Conservation (phyloP, 768 basidiomycete species). For the Amanita jacksonii region DNA sequence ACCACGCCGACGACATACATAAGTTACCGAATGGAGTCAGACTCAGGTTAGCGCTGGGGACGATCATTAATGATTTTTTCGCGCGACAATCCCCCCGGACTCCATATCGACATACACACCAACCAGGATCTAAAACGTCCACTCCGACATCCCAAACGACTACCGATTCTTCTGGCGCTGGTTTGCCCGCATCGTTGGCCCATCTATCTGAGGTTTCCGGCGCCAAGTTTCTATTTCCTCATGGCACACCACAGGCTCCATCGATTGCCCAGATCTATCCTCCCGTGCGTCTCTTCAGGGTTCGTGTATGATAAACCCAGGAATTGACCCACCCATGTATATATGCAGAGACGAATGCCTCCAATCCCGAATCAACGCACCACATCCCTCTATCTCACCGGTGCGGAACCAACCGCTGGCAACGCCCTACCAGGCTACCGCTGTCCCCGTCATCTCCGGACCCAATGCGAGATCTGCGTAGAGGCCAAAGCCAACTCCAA, state of each 20-base stretch:
- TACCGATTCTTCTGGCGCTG: constrained; percentile 13
- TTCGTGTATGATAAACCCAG: no score
- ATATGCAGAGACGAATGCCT: background rate
- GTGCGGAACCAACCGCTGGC: constrained; percentile 51
- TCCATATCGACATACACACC: constrained; percentile 33
- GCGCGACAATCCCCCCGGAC: constrained; percentile 56
- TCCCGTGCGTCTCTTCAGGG: background rate
- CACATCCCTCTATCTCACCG: constrained; percentile 44
- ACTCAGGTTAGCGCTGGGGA: constrained; percentile 62
- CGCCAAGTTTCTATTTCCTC: constrained; percentile 12
- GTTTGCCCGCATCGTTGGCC: constrained; percentile 11
- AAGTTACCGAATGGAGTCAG: constrained; percentile 75
- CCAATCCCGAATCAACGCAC: constrained; percentile 30
- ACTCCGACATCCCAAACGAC: constrained; percentile 15
- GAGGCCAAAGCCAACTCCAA: constrained; percentile 35
- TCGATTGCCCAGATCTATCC: constrained; percentile 1
- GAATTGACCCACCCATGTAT: constrained; percentile 14
- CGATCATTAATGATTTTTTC: constrained; percentile 77
- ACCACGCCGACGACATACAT: constrained; percentile 37
- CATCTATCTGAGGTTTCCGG: constrained; percentile 11
- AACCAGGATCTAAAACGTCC: constrained; percentile 16
- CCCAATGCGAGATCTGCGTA: constrained; percentile 70
- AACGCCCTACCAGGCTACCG: constrained; percentile 55
- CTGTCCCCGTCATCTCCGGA: constrained; percentile 66
- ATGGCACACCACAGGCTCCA: background rate